Evolutionary conservation across 208 protist species (phyloP), one percentile per base, ranked within the genome.

Genomic region (Porcisia deanei): DNA sequence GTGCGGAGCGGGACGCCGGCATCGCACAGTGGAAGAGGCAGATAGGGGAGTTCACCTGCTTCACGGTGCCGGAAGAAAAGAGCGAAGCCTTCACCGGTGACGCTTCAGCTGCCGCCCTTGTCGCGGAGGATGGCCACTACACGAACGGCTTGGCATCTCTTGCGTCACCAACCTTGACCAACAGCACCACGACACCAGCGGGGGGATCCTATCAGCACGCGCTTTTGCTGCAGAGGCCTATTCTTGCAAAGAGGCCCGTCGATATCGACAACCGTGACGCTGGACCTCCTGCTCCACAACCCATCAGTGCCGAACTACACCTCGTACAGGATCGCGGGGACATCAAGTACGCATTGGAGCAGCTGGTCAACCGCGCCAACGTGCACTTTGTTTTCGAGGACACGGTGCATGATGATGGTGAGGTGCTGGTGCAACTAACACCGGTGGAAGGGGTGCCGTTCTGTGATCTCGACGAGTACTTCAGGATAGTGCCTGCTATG

Each of bases 371-470:
- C 61, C 75, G 77, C n/a, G 80, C 81, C 30, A 77, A 76, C 34
- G 72, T 92, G 43, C 81, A 89, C 57, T 83, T 85, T 39, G 45
- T 76, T n/a, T 91, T 84, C 72, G 84, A 88, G 25, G 89, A 97
- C 70, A 85, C 85, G 22, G 66, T 95, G 71, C 88, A 89, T 37
- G 85, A 93, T 49, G 88, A 97, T 43, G 93, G 93, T 30, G 93
- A 95, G 70, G 67, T 97, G 59, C 72, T 94, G 43, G 82, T 88
- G 67, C 90, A 95, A 72, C 78, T 97, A 59, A 81, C 76, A 18
- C 89, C 89, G 18, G 72, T 94, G n/a, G 91, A 95, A 65, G 93
- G 90, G 25, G 86, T 91, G 52, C 76, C 85, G 0, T 97, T 97
- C 71, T 75, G 82, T 10, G 88, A 92, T 49, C 66, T 97, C 55